Evolutionary conservation across 208 protist genomes (phyloP).

Genomic region (Crithidia brevicula): DNA sequence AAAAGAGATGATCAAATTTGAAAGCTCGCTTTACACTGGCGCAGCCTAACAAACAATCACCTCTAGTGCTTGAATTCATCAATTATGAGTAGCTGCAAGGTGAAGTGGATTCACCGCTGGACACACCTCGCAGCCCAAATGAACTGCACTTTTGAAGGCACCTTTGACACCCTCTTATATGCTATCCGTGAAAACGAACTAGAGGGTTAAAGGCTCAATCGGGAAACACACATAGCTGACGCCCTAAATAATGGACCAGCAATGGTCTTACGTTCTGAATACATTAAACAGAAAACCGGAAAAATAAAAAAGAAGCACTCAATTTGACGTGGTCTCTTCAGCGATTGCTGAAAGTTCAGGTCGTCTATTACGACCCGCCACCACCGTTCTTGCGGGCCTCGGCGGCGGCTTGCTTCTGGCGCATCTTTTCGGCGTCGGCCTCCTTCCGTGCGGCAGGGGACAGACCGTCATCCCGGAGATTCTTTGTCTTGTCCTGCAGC

Average conservation of each 20-base stretch:
- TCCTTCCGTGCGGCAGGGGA: constrained; percentile 76
- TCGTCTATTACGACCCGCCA: constrained; percentile 16
- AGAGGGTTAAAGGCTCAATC: background rate
- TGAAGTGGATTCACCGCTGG: too few relatives aligned
- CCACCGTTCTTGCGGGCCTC: constrained; percentile 41
- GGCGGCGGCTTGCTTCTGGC: constrained; percentile 81
- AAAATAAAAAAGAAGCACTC: constrained; percentile 9
- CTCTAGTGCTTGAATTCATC: background rate
- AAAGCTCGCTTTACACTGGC: background rate
- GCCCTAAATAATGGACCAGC: constrained; percentile 5
- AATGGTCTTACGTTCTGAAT: background rate
- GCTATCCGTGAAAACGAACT: background rate
- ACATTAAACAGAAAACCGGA: constrained; percentile 9
- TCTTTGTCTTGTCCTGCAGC: constrained; percentile 71
- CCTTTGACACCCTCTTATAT: background rate
- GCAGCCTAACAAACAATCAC: background rate
- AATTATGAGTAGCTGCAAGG: background rate
- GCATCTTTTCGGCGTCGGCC: constrained; percentile 86
- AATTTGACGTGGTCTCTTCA: background rate
- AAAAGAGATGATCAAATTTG: background rate
- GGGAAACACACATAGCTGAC: too few relatives aligned
- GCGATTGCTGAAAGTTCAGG: background rate
- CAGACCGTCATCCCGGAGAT: constrained; percentile 73
- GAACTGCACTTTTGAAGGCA: background rate
- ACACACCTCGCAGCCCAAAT: too few relatives aligned